These are phyloP conservation scores for Wickerhamiella slavikovae DNA, from an alignment of 805 yeast genomes.

Conservation along the genomic window DNA sequence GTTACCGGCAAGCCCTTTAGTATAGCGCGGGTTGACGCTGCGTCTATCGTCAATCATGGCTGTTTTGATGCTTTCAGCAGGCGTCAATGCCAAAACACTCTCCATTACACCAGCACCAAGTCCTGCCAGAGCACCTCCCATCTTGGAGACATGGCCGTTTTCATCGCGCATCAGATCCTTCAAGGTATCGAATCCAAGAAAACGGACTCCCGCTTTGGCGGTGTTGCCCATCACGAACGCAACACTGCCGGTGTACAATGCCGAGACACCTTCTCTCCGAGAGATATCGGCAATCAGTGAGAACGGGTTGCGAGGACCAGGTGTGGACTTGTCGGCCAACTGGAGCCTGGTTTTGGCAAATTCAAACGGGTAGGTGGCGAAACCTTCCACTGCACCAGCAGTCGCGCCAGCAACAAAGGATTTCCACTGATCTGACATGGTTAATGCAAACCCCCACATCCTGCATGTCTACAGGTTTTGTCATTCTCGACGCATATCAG, in stretches of 20 bases:
- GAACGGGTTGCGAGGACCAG: slow-evolving; percentile 61
- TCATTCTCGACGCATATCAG: no score
- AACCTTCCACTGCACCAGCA: slow-evolving; percentile 48
- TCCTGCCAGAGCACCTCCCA: slow-evolving; percentile 91
- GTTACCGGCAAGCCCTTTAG: slow-evolving; percentile 35
- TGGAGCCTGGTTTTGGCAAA: slow-evolving; percentile 90
- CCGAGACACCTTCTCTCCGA: slow-evolving; percentile 51
- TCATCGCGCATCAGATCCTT: slow-evolving; percentile 59
- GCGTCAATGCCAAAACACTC: slow-evolving; percentile 84
- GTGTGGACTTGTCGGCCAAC: slow-evolving; percentile 22
- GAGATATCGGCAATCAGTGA: slow-evolving; percentile 58
- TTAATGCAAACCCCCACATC: neutral
- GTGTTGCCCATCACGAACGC: slow-evolving; percentile 93
- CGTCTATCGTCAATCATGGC: slow-evolving; percentile 89
- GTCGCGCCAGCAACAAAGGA: slow-evolving; percentile 26
- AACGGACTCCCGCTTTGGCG: slow-evolving; percentile 87
- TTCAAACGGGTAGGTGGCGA: slow-evolving; percentile 85
- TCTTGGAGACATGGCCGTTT: slow-evolving; percentile 72
- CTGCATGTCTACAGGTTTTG: no score
- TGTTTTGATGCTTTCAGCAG: slow-evolving; percentile 90
- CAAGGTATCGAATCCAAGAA: slow-evolving; percentile 78
- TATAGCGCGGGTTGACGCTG: slow-evolving; percentile 50
- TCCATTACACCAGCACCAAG: slow-evolving; percentile 90
- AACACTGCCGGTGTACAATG: slow-evolving; percentile 88
- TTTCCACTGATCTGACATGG: slow-evolving; percentile 12